Conservation (phyloP, 441 rosid species). For the Erodium texanum region DNA sequence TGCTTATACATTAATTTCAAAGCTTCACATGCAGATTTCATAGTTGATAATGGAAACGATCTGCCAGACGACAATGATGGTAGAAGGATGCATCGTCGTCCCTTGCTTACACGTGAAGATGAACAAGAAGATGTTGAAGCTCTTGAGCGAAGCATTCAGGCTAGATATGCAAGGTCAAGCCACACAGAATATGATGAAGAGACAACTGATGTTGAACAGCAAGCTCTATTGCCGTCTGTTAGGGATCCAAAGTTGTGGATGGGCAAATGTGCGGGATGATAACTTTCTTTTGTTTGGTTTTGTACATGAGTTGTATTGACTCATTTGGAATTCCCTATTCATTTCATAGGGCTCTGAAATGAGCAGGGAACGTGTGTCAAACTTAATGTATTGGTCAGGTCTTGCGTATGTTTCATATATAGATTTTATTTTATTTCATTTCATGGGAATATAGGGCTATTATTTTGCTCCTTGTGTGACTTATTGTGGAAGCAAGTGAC, state of each 20-base stretch:
- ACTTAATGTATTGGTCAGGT: not conserved
- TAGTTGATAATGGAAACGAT: constrained; percentile 65
- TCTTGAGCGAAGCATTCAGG: constrained; percentile 73
- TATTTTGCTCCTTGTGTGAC: constrained; percentile 1
- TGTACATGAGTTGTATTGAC: not conserved
- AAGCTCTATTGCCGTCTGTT: constrained; percentile 93
- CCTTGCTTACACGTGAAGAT: constrained; percentile 60
- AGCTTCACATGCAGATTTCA: constrained; percentile 52
- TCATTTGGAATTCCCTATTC: not conserved
- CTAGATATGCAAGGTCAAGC: constrained; percentile 59
- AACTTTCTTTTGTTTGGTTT: constrained; percentile 1
- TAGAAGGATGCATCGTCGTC: constrained; percentile 59
- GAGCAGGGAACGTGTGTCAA: not conserved
- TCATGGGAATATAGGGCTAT: not conserved
- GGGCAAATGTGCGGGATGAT: constrained; percentile 94
- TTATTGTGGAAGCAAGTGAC: not conserved
- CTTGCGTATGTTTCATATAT: not conserved
- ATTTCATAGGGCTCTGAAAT: not conserved
- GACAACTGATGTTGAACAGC: constrained; percentile 92
- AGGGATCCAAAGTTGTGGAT: constrained; percentile 98
- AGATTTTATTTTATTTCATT: too few species aligned
- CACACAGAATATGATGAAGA: constrained; percentile 88
- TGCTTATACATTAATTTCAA: too few species aligned
- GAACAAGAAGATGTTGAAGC: constrained; percentile 90
- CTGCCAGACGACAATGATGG: constrained; percentile 66